A percentile compares a stretch with the other conserved stretches of the same genome.
Evolutionary conservation across 352 stramenopile species (phyloP).

Genomic region (Lagenidium sp.): DNA sequence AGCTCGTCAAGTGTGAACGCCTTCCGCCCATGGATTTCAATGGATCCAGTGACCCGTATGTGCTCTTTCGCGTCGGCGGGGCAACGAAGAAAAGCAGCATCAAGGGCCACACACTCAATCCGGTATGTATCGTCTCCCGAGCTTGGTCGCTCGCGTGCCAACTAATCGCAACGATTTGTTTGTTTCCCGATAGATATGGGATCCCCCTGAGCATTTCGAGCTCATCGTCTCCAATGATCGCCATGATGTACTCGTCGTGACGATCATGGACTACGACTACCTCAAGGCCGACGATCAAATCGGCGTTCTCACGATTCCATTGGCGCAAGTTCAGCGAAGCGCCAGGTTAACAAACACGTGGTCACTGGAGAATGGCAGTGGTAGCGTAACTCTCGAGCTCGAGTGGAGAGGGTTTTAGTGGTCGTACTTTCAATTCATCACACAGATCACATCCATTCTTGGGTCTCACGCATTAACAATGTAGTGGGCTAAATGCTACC

Average conservation of each 20-base stretch:
- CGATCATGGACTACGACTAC: slow-evolving; percentile 39
- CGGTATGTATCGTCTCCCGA: slow-evolving; percentile 19
- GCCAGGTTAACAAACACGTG: slow-evolving; percentile 19
- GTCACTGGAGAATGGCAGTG: slow-evolving; percentile 25
- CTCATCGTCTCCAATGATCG: slow-evolving; percentile 26
- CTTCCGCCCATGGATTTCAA: slow-evolving; percentile 31
- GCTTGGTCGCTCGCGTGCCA: too few relatives aligned
- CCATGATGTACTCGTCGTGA: slow-evolving; percentile 26
- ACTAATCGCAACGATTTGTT: too few relatives aligned
- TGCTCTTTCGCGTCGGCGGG: slow-evolving; percentile 27
- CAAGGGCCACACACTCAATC: slow-evolving; percentile 27
- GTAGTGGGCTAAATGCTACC: too few relatives aligned
- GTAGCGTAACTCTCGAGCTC: slow-evolving; percentile 26
- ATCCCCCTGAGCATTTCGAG: slow-evolving; percentile 31
- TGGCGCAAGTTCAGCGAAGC: slow-evolving; percentile 26
- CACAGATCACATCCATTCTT: too few relatives aligned
- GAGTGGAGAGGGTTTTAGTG: slow-evolving; percentile 34
- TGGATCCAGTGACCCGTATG: slow-evolving; percentile 34
- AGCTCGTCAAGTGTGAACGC: slow-evolving; percentile 27
- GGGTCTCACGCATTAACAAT: too few relatives aligned
- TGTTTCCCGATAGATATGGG: slow-evolving; percentile 28
- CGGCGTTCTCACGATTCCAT: slow-evolving; percentile 23
- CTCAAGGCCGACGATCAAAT: slow-evolving; percentile 37
- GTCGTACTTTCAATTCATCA: neutral
- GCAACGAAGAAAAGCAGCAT: slow-evolving; percentile 27